Evolutionary conservation across 2,329 filamentous ascomycete genomes (phyloP).

Genomic region (Cylindrodendrum hubeiense): DNA sequence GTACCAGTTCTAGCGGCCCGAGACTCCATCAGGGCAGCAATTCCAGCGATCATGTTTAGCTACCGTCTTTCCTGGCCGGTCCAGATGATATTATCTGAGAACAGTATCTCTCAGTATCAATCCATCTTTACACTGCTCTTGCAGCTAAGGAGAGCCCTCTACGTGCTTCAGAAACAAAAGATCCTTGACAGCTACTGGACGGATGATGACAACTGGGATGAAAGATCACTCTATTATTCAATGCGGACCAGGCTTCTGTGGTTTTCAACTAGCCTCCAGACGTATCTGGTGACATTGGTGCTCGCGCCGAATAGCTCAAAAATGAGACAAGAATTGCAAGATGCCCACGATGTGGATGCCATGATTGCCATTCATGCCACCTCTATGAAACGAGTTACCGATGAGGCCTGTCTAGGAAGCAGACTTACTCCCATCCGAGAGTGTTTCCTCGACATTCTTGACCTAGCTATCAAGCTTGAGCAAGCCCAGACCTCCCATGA

Average conservation of each 20-base stretch:
- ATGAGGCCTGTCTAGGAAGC: conserved; percentile 76
- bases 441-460: conserved; percentile 80
- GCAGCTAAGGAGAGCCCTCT: conserved; percentile 79
- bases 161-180: conserved; percentile 71
- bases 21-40: conserved; percentile 66
- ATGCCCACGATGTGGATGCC: conserved; percentile 79
- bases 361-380: conserved; percentile 79
- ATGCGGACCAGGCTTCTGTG: conserved; percentile 79
- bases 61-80: conserved; percentile 77
- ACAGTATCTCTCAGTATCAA: conserved; percentile 76
- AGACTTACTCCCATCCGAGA: conserved; percentile 79
- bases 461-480: conserved; percentile 78
- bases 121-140: conserved; percentile 80
- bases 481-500: conserved; percentile 63
- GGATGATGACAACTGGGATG: conserved; percentile 53
- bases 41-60: conserved; percentile 73
- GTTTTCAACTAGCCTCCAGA: conserved; percentile 81
- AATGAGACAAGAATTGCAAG: conserved; percentile 69
- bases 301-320: conserved; percentile 69
- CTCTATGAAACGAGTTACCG: conserved; percentile 73
- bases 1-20: conserved; percentile 60
- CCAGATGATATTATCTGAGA: conserved; percentile 78
- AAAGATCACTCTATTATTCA: conserved; percentile 65
- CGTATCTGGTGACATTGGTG: conserved; percentile 81
- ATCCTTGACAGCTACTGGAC: conserved; percentile 56